Evolutionary conservation across 805 yeast genomes (phyloP).

Genomic region (Saccharomycopsis javanensis): DNA sequence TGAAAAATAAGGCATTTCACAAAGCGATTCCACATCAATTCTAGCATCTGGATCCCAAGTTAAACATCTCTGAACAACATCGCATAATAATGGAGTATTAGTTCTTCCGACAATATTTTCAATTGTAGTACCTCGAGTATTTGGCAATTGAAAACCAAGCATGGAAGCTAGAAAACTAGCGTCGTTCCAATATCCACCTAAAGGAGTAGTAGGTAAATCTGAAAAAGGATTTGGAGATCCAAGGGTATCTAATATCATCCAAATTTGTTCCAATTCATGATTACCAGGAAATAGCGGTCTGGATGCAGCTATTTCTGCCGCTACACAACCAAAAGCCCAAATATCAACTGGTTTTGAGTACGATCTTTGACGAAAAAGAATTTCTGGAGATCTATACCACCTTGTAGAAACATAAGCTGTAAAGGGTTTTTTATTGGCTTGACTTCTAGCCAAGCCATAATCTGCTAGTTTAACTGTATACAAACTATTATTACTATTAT

Average conservation of each 20-base stretch:
- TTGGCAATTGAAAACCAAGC: conserved; percentile 50
- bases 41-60: conserved; percentile 75
- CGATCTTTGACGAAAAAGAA: conserved; percentile 49
- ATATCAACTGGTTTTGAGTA: conserved; percentile 68
- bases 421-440: conserved; percentile 42
- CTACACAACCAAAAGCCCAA: conserved; percentile 82
- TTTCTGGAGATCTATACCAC: conserved; percentile 83
- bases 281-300: conserved; percentile 79
- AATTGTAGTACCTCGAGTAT: conserved; percentile 40
- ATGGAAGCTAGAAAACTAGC: conserved; percentile 43
- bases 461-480: conserved; percentile 71
- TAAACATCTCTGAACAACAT: conserved; percentile 44
- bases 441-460: conserved; percentile 65
- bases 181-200: conserved; percentile 70
- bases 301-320: conserved; percentile 61
- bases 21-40: conserved; percentile 39
- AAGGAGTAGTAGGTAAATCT: conserved; percentile 29
- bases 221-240: conserved; percentile 51
- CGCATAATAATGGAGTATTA: conserved; percentile 29
- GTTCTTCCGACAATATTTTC: conserved; percentile 37
- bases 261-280: conserved; percentile 69
- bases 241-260: conserved; percentile 53
- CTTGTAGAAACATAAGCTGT: conserved; percentile 77
- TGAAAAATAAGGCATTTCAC: conserved; percentile 45
- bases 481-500: conserved; percentile 21